These are phyloP conservation scores for Tripterygium wilfordii DNA, from an alignment of 177 flowering plant genomes.

Conservation along the genomic window DNA sequence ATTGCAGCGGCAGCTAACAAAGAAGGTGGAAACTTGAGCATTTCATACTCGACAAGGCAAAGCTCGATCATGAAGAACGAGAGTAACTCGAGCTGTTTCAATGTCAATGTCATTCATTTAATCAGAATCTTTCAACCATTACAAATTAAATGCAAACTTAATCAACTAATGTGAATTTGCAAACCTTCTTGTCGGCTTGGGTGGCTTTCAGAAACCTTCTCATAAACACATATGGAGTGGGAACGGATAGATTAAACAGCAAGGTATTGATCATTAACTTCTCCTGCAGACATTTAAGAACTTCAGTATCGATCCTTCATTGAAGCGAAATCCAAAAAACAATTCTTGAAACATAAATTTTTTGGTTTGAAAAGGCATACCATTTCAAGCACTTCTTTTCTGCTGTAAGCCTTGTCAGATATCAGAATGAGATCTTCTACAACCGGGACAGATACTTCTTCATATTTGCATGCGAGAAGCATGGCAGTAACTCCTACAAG, in stretches of 20 bases:
- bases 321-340: not conserved
- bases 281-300: constrained; percentile 45
- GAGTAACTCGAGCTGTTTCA: constrained; percentile 63
- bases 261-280: constrained; percentile 61
- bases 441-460: constrained; percentile 78
- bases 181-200: constrained; percentile 60
- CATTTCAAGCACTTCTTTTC: constrained; percentile 79
- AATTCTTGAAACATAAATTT: not conserved
- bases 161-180: no score
- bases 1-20: constrained; percentile 74
- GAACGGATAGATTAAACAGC: constrained; percentile 69
- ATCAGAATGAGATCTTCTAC: constrained; percentile 76
- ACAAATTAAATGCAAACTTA: no score
- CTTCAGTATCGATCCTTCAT: not conserved
- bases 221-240: constrained; percentile 81
- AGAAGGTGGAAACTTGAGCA: constrained; percentile 76
- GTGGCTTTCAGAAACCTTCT: constrained; percentile 80
- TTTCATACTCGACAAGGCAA: constrained; percentile 73
- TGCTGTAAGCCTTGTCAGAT: constrained; percentile 74
- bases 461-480: constrained; percentile 91
- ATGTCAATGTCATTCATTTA: not conserved
- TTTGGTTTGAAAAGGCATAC: constrained; percentile 19
- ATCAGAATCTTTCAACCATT: not conserved
- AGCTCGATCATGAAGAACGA: constrained; percentile 80
- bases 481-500: constrained; percentile 83